Percentiles rank a stretch among this genome's conserved stretches.
Conservation (phyloP, 2,329 filamentous ascomycete species). For the Sclerotinia subarctica region DNA sequence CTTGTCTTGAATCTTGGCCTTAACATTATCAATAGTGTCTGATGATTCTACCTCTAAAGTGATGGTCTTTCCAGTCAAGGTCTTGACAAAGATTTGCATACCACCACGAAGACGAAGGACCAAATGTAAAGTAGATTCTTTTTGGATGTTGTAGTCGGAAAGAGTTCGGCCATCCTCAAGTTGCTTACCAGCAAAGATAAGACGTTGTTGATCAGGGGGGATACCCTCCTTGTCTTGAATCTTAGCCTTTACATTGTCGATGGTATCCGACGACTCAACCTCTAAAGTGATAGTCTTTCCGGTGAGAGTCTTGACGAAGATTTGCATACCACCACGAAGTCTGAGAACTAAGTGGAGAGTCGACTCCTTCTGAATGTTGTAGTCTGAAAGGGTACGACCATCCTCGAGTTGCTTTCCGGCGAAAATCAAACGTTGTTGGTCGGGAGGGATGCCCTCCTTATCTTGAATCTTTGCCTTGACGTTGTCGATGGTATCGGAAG, state of each 20-base stretch:
- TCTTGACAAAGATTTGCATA: slow-evolving; percentile 75
- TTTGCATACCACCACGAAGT: slow-evolving; percentile 77
- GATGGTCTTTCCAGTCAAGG: slow-evolving; percentile 67
- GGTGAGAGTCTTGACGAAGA: slow-evolving; percentile 69
- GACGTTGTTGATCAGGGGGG: slow-evolving; percentile 66
- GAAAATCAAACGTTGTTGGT: slow-evolving; percentile 92
- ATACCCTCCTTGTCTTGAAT: slow-evolving; percentile 73
- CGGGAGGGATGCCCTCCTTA: slow-evolving; percentile 89
- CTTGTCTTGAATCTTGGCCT: slow-evolving; percentile 70
- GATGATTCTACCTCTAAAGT: slow-evolving; percentile 66
- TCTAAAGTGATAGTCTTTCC: slow-evolving; percentile 69
- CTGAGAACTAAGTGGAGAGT: slow-evolving; percentile 79
- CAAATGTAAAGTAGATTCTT: slow-evolving; percentile 69
- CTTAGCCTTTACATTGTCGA: slow-evolving; percentile 70
- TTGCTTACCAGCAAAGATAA: slow-evolving; percentile 70
- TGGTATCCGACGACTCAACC: slow-evolving; percentile 65
- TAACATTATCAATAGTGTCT: slow-evolving; percentile 69
- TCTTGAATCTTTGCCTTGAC: slow-evolving; percentile 93
- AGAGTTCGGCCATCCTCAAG: slow-evolving; percentile 73
- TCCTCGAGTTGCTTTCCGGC: slow-evolving; percentile 93
- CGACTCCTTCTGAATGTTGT: slow-evolving; percentile 95
- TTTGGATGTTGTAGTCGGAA: slow-evolving; percentile 89
- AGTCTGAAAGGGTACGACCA: slow-evolving; percentile 84
- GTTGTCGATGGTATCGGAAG: slow-evolving; percentile 98
- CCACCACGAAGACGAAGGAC: slow-evolving; percentile 70